These are phyloP conservation scores for Colletotrichum cuscutae DNA, from an alignment of 2,329 filamentous ascomycete genomes.

Conservation along the genomic window DNA sequence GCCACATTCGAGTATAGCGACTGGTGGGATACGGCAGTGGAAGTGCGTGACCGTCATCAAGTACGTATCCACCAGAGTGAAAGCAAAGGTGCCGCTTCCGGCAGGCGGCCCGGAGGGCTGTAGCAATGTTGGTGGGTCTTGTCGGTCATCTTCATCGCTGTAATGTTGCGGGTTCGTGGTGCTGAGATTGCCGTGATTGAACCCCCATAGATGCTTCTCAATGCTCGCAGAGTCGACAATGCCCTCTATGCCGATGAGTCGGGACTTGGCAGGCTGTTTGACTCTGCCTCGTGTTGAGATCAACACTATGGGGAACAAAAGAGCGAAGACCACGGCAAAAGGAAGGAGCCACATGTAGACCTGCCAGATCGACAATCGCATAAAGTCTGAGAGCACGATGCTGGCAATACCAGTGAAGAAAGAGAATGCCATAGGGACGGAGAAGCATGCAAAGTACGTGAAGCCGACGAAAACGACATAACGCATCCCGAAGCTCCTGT, in stretches of 20 bases:
- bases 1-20: constrained; percentile 54
- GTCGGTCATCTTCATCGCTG: not conserved
- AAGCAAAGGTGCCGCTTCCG: constrained; percentile 37
- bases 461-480: not conserved
- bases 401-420: not conserved
- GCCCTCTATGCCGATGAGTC: not conserved
- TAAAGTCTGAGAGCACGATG: not conserved
- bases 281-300: not conserved
- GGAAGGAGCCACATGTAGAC: not conserved
- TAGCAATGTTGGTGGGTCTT: not conserved
- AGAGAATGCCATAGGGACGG: not conserved
- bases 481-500: not conserved
- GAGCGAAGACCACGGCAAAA: not conserved
- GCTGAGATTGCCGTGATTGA: not conserved
- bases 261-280: not conserved
- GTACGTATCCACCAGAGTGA: constrained; percentile 49
- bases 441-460: not conserved
- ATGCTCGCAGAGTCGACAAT: not conserved
- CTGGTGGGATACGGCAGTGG: constrained; percentile 45
- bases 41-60: constrained; percentile 48
- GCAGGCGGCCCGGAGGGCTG: not conserved
- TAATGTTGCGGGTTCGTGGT: not conserved
- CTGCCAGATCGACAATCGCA: not conserved
- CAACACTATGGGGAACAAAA: not conserved
- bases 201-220: not conserved